phyloP scores from a whole-genome alignment of 2,329 filamentous ascomycete genomes.

The Fusarium staphyleae region DNA sequence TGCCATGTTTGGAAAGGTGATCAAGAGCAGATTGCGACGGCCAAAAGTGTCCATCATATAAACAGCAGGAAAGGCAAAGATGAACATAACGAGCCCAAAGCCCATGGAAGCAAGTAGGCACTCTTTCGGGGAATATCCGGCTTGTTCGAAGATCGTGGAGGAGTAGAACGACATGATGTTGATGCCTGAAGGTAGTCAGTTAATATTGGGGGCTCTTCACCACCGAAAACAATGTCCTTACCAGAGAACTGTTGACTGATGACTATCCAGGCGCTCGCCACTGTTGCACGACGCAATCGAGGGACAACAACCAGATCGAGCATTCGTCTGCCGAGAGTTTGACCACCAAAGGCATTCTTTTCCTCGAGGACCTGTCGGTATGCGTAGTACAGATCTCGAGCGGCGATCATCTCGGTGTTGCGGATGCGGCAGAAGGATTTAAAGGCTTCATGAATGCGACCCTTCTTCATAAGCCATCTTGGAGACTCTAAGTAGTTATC shows the following conservation, averaged over 20 bases:
- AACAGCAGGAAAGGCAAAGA: constrained; percentile 61
- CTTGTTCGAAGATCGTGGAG: constrained; percentile 56
- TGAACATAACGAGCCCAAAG: constrained; percentile 60
- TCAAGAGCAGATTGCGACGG: constrained; percentile 52
- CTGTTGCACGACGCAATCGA: constrained; percentile 53
- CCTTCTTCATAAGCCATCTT: constrained; percentile 70
- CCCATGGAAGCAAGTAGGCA: constrained; percentile 59
- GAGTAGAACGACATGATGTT: constrained; percentile 57
- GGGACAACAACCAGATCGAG: constrained; percentile 57
- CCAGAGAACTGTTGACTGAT: constrained; percentile 40
- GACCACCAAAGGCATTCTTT: constrained; percentile 45
- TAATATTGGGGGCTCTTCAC: not conserved
- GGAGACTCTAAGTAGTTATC: constrained; percentile 57
- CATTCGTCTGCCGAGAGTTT: constrained; percentile 48
- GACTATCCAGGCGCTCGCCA: constrained; percentile 43
- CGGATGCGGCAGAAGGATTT: constrained; percentile 62
- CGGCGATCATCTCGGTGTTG: constrained; percentile 64
- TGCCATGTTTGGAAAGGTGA: constrained; percentile 45
- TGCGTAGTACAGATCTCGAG: constrained; percentile 65
- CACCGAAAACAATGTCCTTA: constrained; percentile 25
- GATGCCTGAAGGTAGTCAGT: constrained; percentile 5
- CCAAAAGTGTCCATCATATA: constrained; percentile 62
- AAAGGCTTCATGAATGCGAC: constrained; percentile 60
- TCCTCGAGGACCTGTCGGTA: constrained; percentile 47
- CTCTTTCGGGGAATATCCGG: constrained; percentile 50